These are phyloP conservation scores for Sphagnurus paluster DNA, from an alignment of 1,284 basidiomycete species.

Conservation along the genomic window DNA sequence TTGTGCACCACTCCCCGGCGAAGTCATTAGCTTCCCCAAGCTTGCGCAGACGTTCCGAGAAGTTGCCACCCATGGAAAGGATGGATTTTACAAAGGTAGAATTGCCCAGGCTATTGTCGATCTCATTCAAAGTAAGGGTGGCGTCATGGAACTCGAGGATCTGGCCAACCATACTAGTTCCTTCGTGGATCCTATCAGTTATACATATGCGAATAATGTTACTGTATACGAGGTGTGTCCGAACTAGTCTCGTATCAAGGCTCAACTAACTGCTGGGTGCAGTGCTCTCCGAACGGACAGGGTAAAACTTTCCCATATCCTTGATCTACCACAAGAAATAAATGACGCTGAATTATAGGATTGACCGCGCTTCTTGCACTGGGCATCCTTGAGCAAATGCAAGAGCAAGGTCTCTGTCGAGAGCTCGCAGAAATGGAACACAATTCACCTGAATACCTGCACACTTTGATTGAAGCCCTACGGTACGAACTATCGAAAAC, in stretches of 20 bases:
- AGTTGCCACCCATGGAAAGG: constrained; percentile 79
- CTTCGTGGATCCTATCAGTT: constrained; percentile 87
- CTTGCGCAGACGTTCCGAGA: constrained; percentile 84
- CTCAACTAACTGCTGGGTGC: constrained; percentile 9
- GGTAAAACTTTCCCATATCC: constrained; percentile 53
- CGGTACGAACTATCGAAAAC: constrained; percentile 45
- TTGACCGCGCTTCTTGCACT: constrained; percentile 92
- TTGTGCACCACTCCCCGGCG: constrained; percentile 75
- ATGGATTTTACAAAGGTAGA: constrained; percentile 91
- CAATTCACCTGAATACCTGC: constrained; percentile 87
- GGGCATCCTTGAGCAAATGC: constrained; percentile 87
- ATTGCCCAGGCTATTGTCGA: constrained; percentile 91
- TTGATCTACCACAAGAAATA: too few relatives aligned
- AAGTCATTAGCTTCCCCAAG: constrained; percentile 77
- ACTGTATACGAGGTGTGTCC: constrained; percentile 78
- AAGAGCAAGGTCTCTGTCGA: constrained; percentile 70
- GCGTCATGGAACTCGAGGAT: constrained; percentile 89
- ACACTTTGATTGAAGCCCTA: constrained; percentile 83
- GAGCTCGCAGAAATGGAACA: constrained; percentile 83
- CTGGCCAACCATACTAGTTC: constrained; percentile 77
- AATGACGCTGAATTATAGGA: too few relatives aligned
- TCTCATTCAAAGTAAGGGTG: constrained; percentile 79
- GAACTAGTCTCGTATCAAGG: not conserved
- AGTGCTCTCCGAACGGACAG: constrained; percentile 96
- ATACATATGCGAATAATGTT: constrained; percentile 81